Conservation (phyloP, 2,329 filamentous ascomycete species). For the Penicillium capsulatum region DNA sequence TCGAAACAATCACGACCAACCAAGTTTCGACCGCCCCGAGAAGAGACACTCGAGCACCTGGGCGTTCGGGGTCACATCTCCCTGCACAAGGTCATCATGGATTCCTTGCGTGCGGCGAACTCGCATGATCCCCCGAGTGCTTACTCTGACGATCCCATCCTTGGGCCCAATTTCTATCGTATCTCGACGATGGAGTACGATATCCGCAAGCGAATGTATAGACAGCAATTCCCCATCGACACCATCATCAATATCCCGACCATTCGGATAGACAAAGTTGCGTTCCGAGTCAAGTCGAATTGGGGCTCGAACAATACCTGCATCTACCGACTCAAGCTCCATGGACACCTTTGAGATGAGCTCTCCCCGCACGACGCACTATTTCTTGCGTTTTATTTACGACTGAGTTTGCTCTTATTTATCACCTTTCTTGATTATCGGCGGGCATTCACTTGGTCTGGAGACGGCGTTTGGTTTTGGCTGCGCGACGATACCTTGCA, state of each 20-base stretch:
- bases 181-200: slow-evolving; percentile 41
- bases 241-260: slow-evolving; percentile 35
- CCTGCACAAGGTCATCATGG: slow-evolving; percentile 31
- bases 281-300: slow-evolving; percentile 42
- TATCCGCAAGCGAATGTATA: slow-evolving; percentile 29
- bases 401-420: background rate
- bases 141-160: slow-evolving; percentile 35
- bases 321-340: slow-evolving; percentile 44
- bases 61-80: slow-evolving; percentile 12
- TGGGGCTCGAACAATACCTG: slow-evolving; percentile 45
- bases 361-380: too few relatives aligned
- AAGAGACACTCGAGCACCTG: background rate
- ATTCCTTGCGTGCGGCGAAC: slow-evolving; percentile 29
- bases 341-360: slow-evolving; percentile 34
- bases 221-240: slow-evolving; percentile 40
- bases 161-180: slow-evolving; percentile 39
- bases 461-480: background rate
- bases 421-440: background rate
- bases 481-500: slow-evolving; percentile 20
- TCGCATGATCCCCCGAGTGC: slow-evolving; percentile 27
- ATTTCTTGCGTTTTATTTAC: too few relatives aligned
- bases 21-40: background rate
- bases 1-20: background rate
- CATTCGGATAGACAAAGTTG: slow-evolving; percentile 38
- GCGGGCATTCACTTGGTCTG: background rate